phyloP scores from a whole-genome alignment of 768 basidiomycete species.

The Mycena rosella region DNA sequence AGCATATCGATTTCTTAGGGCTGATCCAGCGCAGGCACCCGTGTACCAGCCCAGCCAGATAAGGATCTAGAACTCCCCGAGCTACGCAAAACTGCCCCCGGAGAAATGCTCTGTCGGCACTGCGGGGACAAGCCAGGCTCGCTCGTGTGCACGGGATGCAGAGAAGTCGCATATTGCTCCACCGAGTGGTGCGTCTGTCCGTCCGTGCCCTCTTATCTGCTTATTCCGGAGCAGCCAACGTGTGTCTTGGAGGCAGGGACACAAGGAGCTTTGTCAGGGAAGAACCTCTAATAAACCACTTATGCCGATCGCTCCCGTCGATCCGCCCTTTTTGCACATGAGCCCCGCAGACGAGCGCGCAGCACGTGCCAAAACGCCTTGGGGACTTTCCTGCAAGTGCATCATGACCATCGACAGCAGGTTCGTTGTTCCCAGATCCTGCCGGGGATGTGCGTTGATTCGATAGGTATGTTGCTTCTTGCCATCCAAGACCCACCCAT shows the following conservation, averaged over 20 bases:
- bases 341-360: slow-evolving; percentile 5
- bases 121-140: not conserved
- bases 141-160: slow-evolving; percentile 10
- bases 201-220: not conserved
- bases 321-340: slow-evolving; percentile 2
- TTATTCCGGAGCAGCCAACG: not conserved
- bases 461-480: slow-evolving; percentile 4
- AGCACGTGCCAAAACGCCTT: slow-evolving; percentile 2
- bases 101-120: slow-evolving; percentile 5
- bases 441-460: not conserved
- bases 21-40: not conserved
- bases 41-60: not conserved
- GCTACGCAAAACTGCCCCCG: not conserved
- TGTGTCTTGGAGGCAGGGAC: slow-evolving; percentile 12
- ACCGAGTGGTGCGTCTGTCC: not conserved
- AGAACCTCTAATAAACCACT: slow-evolving; percentile 3
- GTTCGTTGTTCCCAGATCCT: not conserved
- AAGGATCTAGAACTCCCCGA: not conserved
- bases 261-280: slow-evolving; percentile 10
- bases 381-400: slow-evolving; percentile 8
- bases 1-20: not conserved
- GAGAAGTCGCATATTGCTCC: not conserved
- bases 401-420: not conserved
- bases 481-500: slow-evolving; percentile 13
- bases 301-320: not conserved